phyloP scores from a whole-genome alignment of 345 rosid genomes.

The Citrus unshiu region DNA sequence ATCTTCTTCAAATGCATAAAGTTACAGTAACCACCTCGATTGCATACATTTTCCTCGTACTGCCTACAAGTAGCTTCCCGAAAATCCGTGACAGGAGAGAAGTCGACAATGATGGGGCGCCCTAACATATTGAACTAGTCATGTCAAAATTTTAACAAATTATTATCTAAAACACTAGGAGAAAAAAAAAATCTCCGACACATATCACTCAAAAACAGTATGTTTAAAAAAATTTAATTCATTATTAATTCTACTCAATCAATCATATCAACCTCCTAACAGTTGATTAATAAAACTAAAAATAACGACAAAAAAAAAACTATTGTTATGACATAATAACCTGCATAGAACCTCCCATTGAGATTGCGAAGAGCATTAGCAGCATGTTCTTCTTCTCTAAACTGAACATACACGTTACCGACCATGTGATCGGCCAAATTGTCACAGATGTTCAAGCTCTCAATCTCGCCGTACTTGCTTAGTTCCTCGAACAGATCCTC shows the following conservation, averaged over 20 bases:
- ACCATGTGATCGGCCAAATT: conserved; percentile 66
- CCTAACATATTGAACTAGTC: conserved; percentile 23
- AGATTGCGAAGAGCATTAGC: conserved; percentile 44
- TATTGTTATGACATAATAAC: conserved; percentile 4
- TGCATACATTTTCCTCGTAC: conserved; percentile 59
- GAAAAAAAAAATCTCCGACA: background rate
- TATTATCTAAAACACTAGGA: background rate
- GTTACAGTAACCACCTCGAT: conserved; percentile 60
- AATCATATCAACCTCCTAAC: too few relatives aligned
- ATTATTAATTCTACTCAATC: background rate
- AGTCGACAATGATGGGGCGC: conserved; percentile 50
- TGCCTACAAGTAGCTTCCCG: conserved; percentile 62
- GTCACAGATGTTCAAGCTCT: conserved; percentile 52
- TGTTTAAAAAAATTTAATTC: too few relatives aligned
- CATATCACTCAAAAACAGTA: too few relatives aligned
- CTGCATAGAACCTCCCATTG: conserved; percentile 50
- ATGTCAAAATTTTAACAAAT: background rate
- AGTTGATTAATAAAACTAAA: too few relatives aligned
- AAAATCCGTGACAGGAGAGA: conserved; percentile 53
- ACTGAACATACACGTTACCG: conserved; percentile 61
- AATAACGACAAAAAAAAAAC: too few relatives aligned
- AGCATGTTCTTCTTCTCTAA: conserved; percentile 61
- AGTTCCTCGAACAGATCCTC: conserved; percentile 55
- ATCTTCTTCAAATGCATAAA: conserved; percentile 64
- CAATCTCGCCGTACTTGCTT: conserved; percentile 48